phyloP scores from a whole-genome alignment of 2,329 filamentous ascomycete species.

The Talaromyces sp. region DNA sequence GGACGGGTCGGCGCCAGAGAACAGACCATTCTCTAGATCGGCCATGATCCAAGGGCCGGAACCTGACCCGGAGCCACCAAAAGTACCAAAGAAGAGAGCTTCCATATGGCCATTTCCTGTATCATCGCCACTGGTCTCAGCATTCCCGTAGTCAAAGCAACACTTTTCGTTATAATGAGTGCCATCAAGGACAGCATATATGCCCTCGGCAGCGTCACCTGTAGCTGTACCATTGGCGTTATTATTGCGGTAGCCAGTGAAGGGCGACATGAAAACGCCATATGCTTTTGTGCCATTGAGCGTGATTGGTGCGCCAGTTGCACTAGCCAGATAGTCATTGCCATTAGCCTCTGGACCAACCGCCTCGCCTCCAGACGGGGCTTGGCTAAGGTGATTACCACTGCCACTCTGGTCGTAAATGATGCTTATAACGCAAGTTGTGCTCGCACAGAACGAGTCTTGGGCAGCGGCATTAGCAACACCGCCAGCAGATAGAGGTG shows the following conservation, averaged over 20 bases:
- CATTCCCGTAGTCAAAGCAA: conserved; percentile 44
- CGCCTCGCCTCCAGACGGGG: conserved; percentile 48
- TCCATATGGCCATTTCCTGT: conserved; percentile 64
- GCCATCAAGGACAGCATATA: conserved; percentile 30
- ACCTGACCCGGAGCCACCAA: conserved; percentile 52
- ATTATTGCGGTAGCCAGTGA: conserved; percentile 60
- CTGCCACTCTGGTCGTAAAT: conserved; percentile 63
- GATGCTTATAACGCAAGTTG: conserved; percentile 58
- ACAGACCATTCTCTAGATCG: conserved; percentile 62
- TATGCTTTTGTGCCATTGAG: conserved; percentile 59
- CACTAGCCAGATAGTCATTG: conserved; percentile 56
- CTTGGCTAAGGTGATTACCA: conserved; percentile 59
- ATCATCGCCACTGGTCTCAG: conserved; percentile 48
- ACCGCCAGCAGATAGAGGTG: conserved; percentile 52
- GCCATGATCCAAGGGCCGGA: conserved; percentile 64
- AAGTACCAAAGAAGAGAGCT: conserved; percentile 59
- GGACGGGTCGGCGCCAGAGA: conserved; percentile 46
- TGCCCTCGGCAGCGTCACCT: conserved; percentile 46
- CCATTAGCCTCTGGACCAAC: conserved; percentile 52
- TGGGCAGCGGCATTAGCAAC: conserved; percentile 58
- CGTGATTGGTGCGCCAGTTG: conserved; percentile 56
- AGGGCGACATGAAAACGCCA: conserved; percentile 58
- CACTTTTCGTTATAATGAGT: conserved; percentile 25
- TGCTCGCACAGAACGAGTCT: conserved; percentile 55
- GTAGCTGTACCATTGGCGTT: conserved; percentile 47